Base-by-base conservation (phyloP, 805 yeast genomes). In the Peterozyma xylosa region DNA sequence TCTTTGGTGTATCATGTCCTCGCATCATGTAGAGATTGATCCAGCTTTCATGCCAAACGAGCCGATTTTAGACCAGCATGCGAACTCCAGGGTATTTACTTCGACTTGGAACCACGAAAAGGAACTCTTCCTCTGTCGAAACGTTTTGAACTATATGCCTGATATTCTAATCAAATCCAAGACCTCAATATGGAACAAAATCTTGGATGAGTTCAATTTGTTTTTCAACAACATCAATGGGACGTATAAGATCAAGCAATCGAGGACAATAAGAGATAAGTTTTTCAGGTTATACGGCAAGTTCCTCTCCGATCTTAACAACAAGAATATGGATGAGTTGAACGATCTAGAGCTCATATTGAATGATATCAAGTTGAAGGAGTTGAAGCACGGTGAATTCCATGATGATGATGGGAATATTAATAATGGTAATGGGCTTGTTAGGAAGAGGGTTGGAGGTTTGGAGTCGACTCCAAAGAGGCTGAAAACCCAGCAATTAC, bases 211-310 rank as follows among this genome's bases (percentile, higher is more conserved):
- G 10, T 42, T 35, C 29, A 42, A 42, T 21, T 2, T 9, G 13
- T 21, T 14, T 15, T 42, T 42, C 34, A 37, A 42, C 21, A 13
- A 13, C 5, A 32, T 11, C 15, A n/a, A 11, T n/a, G 18, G 18
- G 6, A 30, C 16, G 14, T 42, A 42, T 18, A 32, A 33, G 17
- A 42, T 42, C 27, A 36, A 30, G 11, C 45, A 42, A 15, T 4
- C 41, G 10, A 18, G 45, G 15, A 42, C 45, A 5, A 37, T 42
- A 32, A 32, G 40, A 30, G 45, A 42, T 15, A 42, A 38, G 38
- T 42, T 42, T 34, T 15, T 27, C 14, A 37, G 41, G 32, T 13
- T 42, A 37, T 42, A 37, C 33, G 27, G 13, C 33, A 42, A 38
- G 29, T 42, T 37, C 33, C 21, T 37, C 5, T 5, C 30, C 11